Evolutionary conservation across 169 alveolate genomes (phyloP).

Genomic region (Cryptosporidium ryanae): DNA sequence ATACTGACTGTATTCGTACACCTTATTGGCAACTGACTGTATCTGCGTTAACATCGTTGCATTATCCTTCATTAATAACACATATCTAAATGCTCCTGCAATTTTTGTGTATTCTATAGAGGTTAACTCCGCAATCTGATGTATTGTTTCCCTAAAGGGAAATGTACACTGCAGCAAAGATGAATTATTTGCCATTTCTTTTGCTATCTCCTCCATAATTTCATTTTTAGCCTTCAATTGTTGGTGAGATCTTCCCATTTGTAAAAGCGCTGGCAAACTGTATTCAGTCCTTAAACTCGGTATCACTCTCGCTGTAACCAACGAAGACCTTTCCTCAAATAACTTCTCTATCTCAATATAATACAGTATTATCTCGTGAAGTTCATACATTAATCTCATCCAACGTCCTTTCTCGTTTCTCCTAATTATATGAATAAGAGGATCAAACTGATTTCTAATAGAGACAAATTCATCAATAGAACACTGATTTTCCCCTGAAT

Average conservation of each 20-base stretch:
- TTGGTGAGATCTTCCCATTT: slow-evolving; percentile 70
- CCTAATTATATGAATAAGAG: slow-evolving; percentile 43
- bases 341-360: slow-evolving; percentile 53
- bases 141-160: slow-evolving; percentile 57
- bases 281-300: slow-evolving; percentile 56
- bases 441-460: slow-evolving; percentile 37
- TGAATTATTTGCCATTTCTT: slow-evolving; percentile 59
- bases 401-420: slow-evolving; percentile 64
- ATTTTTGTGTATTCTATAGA: slow-evolving; percentile 46
- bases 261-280: slow-evolving; percentile 15
- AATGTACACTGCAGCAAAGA: slow-evolving; percentile 52
- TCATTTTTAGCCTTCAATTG: slow-evolving; percentile 54
- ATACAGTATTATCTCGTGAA: slow-evolving; percentile 27
- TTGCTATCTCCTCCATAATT: slow-evolving; percentile 48
- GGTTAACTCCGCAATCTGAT: slow-evolving; percentile 52
- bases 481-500: not conserved
- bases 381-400: slow-evolving; percentile 61
- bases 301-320: slow-evolving; percentile 47
- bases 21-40: slow-evolving; percentile 35
- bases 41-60: slow-evolving; percentile 25
- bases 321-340: slow-evolving; percentile 53
- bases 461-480: slow-evolving; percentile 49
- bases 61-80: slow-evolving; percentile 56
- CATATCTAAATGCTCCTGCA: slow-evolving; percentile 58
- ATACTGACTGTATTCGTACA: slow-evolving; percentile 16